Evolutionary conservation across 495 filamentous ascomycete species (phyloP), one percentile per base, ranked within the genome.

Genomic region (Baudoinia panamericana): DNA sequence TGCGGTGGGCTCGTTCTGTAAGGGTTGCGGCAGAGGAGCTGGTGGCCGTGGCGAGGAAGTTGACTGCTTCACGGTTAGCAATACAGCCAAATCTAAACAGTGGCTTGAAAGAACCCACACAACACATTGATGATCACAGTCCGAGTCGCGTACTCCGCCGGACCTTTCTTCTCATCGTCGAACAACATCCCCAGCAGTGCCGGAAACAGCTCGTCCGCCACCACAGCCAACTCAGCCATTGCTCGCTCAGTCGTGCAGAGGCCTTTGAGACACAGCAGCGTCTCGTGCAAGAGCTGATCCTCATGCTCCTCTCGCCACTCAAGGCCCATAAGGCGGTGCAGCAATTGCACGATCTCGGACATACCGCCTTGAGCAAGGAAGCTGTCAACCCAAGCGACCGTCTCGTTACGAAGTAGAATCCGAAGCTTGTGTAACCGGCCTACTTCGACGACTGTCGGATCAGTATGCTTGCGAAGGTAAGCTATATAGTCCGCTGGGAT

Each of bases 221-320:
- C 80, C 3, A 72, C 69, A 35, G 78, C 69, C n/a, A 97, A 74
- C 49, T 84, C 78, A 42, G 78, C 68, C 37, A 94, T 66, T 2
- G 85, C 90, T 19, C 80, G 65, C 13, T 78, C 84, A 3, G 87
- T 93, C 12, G 92, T 97, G 63, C 84, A 93, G 1, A 96, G 73
- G 2, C 82, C 90, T 61, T 97, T 97, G 16, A 97, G 71, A 52
- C 92, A 96, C 28, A 95, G 75, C 23, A 97, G 64, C 18, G 82
- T 80, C 60, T 97, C 90, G 47, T 96, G 88, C 10, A 96, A 70
- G 15, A 97, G 70, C 15, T 73, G 75, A 55, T 97, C 90, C 61
- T 97, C 90, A 55, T 97, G 90, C 52, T 97, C 90, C 66, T 95
- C 90, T 54, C 87, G 80, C 90, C 90, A 97, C 57, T 94, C 92